Conservation (phyloP, 106 monocot genomes). For the Dioscorea alata region DNA sequence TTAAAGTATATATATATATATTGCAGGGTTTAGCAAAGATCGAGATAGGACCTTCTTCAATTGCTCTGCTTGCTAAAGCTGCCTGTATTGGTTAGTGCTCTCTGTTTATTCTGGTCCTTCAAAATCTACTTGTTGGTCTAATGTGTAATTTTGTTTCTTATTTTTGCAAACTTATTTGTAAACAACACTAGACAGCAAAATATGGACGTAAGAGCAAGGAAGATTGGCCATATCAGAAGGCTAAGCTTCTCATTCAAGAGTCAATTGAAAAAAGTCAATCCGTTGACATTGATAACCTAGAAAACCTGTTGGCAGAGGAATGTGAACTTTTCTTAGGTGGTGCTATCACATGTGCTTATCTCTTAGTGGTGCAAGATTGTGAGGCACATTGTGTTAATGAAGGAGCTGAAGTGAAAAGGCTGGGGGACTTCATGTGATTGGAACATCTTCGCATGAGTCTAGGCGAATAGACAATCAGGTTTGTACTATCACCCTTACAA, state of each 20-base stretch:
- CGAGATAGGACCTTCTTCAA: conserved; percentile 71
- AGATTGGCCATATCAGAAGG: conserved; percentile 63
- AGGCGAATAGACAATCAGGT: conserved; percentile 99
- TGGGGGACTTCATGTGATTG: conserved; percentile 99
- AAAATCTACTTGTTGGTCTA: background rate
- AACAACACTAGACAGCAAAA: conserved; percentile 48
- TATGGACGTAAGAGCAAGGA: conserved; percentile 68
- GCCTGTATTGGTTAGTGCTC: conserved; percentile 66
- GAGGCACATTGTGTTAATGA: conserved; percentile 77
- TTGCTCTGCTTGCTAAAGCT: conserved; percentile 79
- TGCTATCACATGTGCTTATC: conserved; percentile 70
- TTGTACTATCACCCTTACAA: background rate
- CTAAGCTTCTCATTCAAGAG: conserved; percentile 68
- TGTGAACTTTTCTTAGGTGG: conserved; percentile 52
- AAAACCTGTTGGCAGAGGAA: conserved; percentile 48
- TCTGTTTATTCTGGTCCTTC: too few species aligned
- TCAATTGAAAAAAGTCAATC: conserved; percentile 82
- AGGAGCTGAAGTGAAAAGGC: conserved; percentile 79
- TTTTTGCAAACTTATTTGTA: background rate
- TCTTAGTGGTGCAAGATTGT: conserved; percentile 73
- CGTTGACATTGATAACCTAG: conserved; percentile 51
- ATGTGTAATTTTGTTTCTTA: background rate
- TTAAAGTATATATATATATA: conserved; percentile 13
- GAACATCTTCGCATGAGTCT: conserved; percentile 98
- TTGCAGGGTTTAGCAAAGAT: conserved; percentile 72